A percentile compares a stretch with the other conserved stretches of the same genome.
These are phyloP conservation scores for Zymoseptoria tritici DNA, from an alignment of 2,329 filamentous ascomycete species.

Conservation along the genomic window DNA sequence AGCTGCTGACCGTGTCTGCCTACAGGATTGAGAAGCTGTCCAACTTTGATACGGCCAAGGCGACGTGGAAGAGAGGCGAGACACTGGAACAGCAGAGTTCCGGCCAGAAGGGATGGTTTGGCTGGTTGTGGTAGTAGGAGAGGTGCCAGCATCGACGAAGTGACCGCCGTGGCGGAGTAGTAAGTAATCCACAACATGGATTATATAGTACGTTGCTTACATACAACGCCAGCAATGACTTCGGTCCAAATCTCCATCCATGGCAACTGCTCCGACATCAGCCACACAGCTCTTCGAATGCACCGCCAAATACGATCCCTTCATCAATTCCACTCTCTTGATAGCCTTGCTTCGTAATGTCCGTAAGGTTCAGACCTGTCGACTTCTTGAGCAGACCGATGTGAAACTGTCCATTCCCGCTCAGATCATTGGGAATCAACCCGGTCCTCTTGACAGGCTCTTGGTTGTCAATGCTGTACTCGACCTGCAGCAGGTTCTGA, in stretches of 20 bases:
- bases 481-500: slow-evolving; percentile 49
- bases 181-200: too few species aligned
- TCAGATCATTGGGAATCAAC: slow-evolving; percentile 44
- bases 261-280: neutral
- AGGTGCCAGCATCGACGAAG: neutral
- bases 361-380: slow-evolving; percentile 31
- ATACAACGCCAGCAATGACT: neutral
- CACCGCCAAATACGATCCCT: slow-evolving; percentile 46
- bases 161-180: too few species aligned
- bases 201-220: too few species aligned
- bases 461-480: slow-evolving; percentile 42
- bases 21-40: slow-evolving; percentile 2
- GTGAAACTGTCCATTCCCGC: slow-evolving; percentile 55
- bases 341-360: slow-evolving; percentile 43
- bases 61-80: slow-evolving; percentile 9
- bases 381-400: slow-evolving; percentile 58
- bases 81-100: slow-evolving; percentile 5
- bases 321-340: slow-evolving; percentile 46
- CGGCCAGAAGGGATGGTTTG: slow-evolving; percentile 4
- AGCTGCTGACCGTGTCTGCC: neutral
- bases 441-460: slow-evolving; percentile 32
- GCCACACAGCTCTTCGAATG: slow-evolving; percentile 43
- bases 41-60: slow-evolving; percentile 5
- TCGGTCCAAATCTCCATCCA: neutral
- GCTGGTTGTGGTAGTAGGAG: slow-evolving; percentile 2